These are phyloP conservation scores for Gossypium ekmanianum DNA, from an alignment of 345 rosid genomes.

Conservation along the genomic window DNA sequence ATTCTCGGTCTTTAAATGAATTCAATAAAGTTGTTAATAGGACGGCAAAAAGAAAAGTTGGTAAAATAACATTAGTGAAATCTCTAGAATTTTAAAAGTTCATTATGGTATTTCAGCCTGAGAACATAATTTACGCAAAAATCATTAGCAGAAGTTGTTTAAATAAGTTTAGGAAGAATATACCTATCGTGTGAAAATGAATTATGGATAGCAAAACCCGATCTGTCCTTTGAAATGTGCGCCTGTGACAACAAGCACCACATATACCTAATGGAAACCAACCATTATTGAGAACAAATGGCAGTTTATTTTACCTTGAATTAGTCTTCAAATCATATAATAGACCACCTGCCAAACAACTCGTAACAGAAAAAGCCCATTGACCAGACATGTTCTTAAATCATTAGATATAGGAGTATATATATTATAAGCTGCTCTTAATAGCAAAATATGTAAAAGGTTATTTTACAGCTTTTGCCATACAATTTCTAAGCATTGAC, in stretches of 20 bases:
- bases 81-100: not conserved
- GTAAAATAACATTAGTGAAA: not conserved
- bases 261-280: no score
- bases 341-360: not conserved
- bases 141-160: no score
- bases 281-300: no score
- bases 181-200: no score
- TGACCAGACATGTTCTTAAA: not conserved
- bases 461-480: conserved; percentile 27
- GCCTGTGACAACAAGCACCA: no score
- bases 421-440: not conserved
- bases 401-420: no score
- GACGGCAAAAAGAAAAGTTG: not conserved
- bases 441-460: not conserved
- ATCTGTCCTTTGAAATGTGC: no score
- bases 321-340: no score
- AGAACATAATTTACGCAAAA: no score
- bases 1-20: not conserved
- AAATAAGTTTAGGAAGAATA: no score
- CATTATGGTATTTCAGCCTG: not conserved
- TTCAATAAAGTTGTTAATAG: not conserved
- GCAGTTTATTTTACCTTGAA: no score
- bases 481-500: conserved; percentile 14
- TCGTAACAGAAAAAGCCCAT: not conserved
- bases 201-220: no score